Base-by-base conservation (phyloP, 768 basidiomycete genomes). In the Tylopilus felleus region DNA sequence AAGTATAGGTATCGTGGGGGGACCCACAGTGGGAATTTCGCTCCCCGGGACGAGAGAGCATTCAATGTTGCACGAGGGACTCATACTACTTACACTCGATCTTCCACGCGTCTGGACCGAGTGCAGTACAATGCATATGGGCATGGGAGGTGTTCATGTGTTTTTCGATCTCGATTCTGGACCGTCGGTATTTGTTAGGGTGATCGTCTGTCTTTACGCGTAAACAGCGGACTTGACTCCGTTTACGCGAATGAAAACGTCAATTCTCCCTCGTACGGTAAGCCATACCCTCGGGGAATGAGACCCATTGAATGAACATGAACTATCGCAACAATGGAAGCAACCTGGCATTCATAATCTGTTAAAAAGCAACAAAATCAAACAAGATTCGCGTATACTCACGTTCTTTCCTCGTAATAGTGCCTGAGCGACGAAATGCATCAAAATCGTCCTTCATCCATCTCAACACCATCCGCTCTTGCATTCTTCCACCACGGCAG, bases 401-500 rank as follows among this genome's bases (percentile, higher is more conserved):
- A 62, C 60, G 38, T 8, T 40, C 36, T 22, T 47, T 38, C 16
- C 28, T 42, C 17, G 17, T 16, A 33, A 27, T 10, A 2, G 12
- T 6, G 33, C 33, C 8, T 36, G 17, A 42, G 23, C 4, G 22
- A 43, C 5, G 2, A 42, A 23, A 50, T 2, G 19, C 35, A 43
- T 33, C 42, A 31, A 8, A 38, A 27, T 69, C 46, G 76, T 19
- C 69, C 76, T 60, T 75, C 67, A 6, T 75, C 76, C 67, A 73
- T 73, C 4, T 66, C 67, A 43, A 70, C 79, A 36, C 75, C 74
- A 29, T 75, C 70, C 4, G 76, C 56, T 35, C 71, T 72, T 33
- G 73, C 75, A 14, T 76, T 76, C 63, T 77, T 82, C 89, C 90
- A 91, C 89, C 89, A 92, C 0, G 80, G 64, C 2, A 83, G 71